Evolutionary conservation across 2,329 filamentous ascomycete species (phyloP).

Genomic region (Fusarium scirpi): DNA sequence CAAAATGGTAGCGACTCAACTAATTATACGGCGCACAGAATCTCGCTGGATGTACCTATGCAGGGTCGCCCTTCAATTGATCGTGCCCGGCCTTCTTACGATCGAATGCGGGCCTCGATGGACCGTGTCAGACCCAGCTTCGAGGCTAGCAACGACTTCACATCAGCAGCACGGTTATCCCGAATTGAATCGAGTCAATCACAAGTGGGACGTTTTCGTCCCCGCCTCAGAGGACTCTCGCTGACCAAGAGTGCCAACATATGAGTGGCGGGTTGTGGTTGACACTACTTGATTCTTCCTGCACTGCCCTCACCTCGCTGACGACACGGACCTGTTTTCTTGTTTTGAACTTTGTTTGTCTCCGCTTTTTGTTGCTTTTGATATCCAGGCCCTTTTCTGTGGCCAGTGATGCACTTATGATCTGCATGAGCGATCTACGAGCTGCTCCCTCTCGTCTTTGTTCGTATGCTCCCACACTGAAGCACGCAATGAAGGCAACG

Average conservation of each 20-base stretch:
- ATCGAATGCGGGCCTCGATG: conserved; percentile 87
- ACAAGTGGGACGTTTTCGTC: conserved; percentile 50
- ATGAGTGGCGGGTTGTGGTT: conserved; percentile 41
- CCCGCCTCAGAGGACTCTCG: conserved; percentile 59
- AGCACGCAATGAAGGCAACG: conserved; percentile 39
- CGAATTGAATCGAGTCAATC: conserved; percentile 82
- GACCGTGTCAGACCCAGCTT: conserved; percentile 86
- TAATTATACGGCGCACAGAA: conserved; percentile 80
- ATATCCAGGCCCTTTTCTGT: conserved; percentile 52
- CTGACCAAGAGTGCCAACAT: conserved; percentile 56
- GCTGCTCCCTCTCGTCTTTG: conserved; percentile 44
- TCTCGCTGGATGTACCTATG: conserved; percentile 65
- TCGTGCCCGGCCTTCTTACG: conserved; percentile 83
- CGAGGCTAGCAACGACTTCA: conserved; percentile 90
- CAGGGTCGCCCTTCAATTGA: conserved; percentile 70
- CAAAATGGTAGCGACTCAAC: conserved; percentile 96
- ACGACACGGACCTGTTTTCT: conserved; percentile 17
- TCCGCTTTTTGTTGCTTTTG: conserved; percentile 51
- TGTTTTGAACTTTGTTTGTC: conserved; percentile 42
- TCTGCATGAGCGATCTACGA: conserved; percentile 65
- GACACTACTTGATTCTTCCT: conserved; percentile 39
- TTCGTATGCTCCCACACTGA: conserved; percentile 31
- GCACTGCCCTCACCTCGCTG: conserved; percentile 47
- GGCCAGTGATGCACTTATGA: conserved; percentile 56
- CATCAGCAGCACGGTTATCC: conserved; percentile 85